phyloP scores from a whole-genome alignment of 768 basidiomycete genomes.

The Lentinula aciculospora region DNA sequence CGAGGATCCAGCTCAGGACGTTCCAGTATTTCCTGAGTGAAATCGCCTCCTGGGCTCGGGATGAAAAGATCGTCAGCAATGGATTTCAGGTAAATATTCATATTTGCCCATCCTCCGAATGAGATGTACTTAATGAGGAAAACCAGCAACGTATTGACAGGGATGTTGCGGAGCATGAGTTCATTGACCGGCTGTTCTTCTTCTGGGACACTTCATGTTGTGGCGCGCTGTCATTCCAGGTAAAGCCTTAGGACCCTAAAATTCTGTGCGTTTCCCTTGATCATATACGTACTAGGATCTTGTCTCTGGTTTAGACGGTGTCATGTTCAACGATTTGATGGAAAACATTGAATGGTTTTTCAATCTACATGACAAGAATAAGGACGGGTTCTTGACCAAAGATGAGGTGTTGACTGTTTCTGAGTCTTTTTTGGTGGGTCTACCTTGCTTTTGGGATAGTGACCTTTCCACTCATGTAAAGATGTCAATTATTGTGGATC shows the following conservation, averaged over 20 bases:
- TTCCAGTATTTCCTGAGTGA: constrained; percentile 90
- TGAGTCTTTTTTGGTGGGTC: constrained; percentile 81
- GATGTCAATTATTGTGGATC: background rate
- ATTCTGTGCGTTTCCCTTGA: constrained; percentile 1
- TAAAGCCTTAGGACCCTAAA: constrained; percentile 20
- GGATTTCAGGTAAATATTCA: constrained; percentile 67
- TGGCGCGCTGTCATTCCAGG: constrained; percentile 89
- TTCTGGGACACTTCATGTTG: constrained; percentile 85
- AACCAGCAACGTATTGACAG: constrained; percentile 81
- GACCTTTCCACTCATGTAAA: background rate
- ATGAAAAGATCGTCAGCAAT: constrained; percentile 89
- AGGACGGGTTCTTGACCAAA: constrained; percentile 91
- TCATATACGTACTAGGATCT: constrained; percentile 57
- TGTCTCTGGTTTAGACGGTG: constrained; percentile 80
- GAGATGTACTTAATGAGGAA: background rate
- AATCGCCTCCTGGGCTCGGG: constrained; percentile 91
- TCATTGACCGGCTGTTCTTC: constrained; percentile 90
- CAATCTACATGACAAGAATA: constrained; percentile 91
- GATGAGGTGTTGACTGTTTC: constrained; percentile 95
- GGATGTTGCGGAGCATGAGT: constrained; percentile 90
- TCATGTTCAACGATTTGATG: constrained; percentile 97
- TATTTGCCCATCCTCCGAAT: background rate
- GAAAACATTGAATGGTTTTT: constrained; percentile 99
- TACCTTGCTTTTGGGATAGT: background rate
- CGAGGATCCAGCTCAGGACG: constrained; percentile 77